Evolutionary conservation across 1,284 basidiomycete species (phyloP).

Genomic region (Tetrapyrgos nigripes): DNA sequence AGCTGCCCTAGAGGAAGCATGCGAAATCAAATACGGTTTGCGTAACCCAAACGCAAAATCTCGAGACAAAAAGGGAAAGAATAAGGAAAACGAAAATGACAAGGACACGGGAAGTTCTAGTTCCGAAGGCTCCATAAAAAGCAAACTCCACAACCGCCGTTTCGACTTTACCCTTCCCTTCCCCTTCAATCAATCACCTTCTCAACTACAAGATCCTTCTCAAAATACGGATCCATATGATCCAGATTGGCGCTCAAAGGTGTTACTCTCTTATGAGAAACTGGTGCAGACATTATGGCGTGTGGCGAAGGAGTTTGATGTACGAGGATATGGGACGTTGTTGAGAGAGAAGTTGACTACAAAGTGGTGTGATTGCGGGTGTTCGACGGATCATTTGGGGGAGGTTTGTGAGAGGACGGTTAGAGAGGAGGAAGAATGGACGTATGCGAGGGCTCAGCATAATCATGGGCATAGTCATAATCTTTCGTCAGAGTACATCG

Average conservation of each 20-base stretch:
- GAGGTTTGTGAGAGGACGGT: conserved; percentile 77
- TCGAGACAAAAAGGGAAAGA: background rate
- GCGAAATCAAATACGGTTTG: conserved; percentile 53
- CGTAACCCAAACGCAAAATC: conserved; percentile 26
- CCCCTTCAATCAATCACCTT: too few species aligned
- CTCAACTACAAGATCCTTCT: too few species aligned
- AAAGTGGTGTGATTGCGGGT: conserved; percentile 80
- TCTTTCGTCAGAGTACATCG: conserved; percentile 1
- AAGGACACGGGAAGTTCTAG: background rate
- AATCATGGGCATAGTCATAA: too few species aligned
- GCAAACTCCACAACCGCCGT: background rate
- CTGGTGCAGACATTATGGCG: conserved; percentile 67
- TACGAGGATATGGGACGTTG: conserved; percentile 70
- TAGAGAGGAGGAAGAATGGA: conserved; percentile 61
- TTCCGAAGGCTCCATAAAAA: background rate
- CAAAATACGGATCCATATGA: conserved; percentile 46
- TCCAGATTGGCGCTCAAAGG: conserved; percentile 59
- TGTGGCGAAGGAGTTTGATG: conserved; percentile 71
- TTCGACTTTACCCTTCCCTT: background rate
- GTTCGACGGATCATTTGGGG: conserved; percentile 74
- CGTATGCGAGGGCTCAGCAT: background rate
- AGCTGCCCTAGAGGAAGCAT: conserved; percentile 65
- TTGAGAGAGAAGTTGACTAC: conserved; percentile 69
- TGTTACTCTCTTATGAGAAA: conserved; percentile 67
- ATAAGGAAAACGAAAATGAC: background rate